Percentiles rank a stretch among this genome's conserved stretches.
Evolutionary conservation across 495 filamentous ascomycete species (phyloP).

Genomic region (Penicillium argentinense): DNA sequence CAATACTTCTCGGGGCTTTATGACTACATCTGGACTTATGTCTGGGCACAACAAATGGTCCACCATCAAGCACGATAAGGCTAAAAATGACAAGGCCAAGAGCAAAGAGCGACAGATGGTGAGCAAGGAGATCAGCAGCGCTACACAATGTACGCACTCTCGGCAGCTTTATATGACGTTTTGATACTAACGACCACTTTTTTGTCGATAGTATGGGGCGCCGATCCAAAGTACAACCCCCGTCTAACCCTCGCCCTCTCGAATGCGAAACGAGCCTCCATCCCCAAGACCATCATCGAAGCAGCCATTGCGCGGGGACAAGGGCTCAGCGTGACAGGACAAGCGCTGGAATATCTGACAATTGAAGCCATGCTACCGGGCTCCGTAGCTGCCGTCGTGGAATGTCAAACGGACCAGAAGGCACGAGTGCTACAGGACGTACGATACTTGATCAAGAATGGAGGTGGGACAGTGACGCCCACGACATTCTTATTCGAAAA

Average conservation of each 20-base stretch:
- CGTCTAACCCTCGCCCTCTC: constrained; percentile 69
- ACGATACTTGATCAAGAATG: constrained; percentile 63
- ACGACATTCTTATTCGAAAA: constrained; percentile 83
- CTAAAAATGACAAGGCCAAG: constrained; percentile 64
- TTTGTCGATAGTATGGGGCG: constrained; percentile 53
- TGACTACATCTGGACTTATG: constrained; percentile 43
- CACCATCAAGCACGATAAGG: constrained; percentile 94
- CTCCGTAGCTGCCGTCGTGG: constrained; percentile 76
- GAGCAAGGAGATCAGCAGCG: constrained; percentile 51
- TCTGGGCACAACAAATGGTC: constrained; percentile 92
- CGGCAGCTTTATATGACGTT: neutral
- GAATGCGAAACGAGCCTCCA: constrained; percentile 79
- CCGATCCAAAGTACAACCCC: constrained; percentile 70
- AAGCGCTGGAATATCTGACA: constrained; percentile 68
- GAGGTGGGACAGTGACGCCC: constrained; percentile 65
- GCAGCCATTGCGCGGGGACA: constrained; percentile 83
- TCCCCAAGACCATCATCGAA: constrained; percentile 83
- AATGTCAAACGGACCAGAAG: constrained; percentile 82
- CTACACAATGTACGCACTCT: constrained; percentile 51
- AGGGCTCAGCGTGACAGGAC: constrained; percentile 70
- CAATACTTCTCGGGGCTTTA: constrained; percentile 44
- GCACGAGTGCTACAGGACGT: constrained; percentile 69
- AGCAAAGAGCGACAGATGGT: constrained; percentile 51
- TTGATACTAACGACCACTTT: constrained; percentile 4
- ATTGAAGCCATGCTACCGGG: constrained; percentile 82